Evolutionary conservation across 768 basidiomycete species (phyloP).

Genomic region (Tephrocybe sp.): DNA sequence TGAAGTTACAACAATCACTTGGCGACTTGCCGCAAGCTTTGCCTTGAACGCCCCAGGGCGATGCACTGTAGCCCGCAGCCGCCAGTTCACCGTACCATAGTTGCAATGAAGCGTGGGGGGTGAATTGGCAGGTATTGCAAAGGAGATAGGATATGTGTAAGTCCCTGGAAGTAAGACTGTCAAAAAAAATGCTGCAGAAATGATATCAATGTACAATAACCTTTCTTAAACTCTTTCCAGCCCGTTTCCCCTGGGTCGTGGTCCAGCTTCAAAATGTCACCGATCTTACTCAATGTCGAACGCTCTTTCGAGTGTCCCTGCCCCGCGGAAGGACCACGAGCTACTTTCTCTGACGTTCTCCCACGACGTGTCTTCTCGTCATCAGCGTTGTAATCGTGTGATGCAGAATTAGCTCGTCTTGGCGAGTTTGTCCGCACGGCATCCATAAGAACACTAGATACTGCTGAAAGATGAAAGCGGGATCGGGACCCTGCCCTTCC

Average conservation of each 20-base stretch:
- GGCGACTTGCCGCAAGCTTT: constrained; percentile 65
- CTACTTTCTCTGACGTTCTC: constrained; percentile 30
- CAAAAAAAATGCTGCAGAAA: neutral
- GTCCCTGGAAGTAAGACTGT: constrained; percentile 51
- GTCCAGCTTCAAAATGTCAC: constrained; percentile 38
- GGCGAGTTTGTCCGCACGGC: constrained; percentile 51
- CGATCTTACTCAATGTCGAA: constrained; percentile 33
- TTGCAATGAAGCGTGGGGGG: constrained; percentile 77
- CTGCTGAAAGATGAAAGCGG: constrained; percentile 51
- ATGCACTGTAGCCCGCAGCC: constrained; percentile 76
- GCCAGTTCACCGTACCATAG: constrained; percentile 77
- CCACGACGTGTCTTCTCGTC: constrained; percentile 26
- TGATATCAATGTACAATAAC: constrained; percentile 33
- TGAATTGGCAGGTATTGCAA: constrained; percentile 74
- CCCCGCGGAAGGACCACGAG: constrained; percentile 7
- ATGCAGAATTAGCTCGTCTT: constrained; percentile 11
- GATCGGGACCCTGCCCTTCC: constrained; percentile 32
- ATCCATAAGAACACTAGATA: constrained; percentile 47
- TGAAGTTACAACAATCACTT: constrained; percentile 71
- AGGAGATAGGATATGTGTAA: constrained; percentile 93
- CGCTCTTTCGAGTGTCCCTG: constrained; percentile 25
- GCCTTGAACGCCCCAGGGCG: constrained; percentile 78
- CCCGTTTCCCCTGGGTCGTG: constrained; percentile 41
- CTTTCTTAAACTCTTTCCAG: constrained; percentile 90
- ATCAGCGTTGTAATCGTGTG: constrained; percentile 17